Evolutionary conservation across 1,284 basidiomycete genomes (phyloP).

Genomic region (Ustilago trichophora): DNA sequence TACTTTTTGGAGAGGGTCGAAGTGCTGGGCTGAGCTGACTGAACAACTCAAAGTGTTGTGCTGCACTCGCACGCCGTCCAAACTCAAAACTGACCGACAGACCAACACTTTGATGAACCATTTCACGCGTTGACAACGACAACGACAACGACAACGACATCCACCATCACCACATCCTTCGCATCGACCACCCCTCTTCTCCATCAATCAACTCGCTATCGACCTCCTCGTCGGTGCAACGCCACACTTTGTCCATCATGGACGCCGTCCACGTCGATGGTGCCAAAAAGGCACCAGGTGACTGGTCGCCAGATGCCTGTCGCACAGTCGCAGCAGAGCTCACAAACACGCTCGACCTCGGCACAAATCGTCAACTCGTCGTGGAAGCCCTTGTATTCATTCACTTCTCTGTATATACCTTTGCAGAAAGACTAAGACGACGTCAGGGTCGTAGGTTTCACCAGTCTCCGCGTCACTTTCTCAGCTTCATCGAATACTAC

Average conservation of each 20-base stretch:
- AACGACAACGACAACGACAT: no score
- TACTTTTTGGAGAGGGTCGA: no score
- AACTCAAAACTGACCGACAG: not conserved
- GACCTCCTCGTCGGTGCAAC: no score
- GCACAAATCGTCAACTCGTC: conserved; percentile 69
- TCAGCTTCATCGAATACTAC: conserved; percentile 98
- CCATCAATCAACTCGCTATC: no score
- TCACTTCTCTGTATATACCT: conserved; percentile 86
- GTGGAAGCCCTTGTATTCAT: conserved; percentile 93
- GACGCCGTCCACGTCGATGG: conserved; percentile 42
- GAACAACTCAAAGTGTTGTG: no score
- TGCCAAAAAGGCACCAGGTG: conserved; percentile 58
- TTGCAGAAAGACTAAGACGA: conserved; percentile 87
- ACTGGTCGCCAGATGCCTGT: conserved; percentile 66
- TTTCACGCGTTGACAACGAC: no score
- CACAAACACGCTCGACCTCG: conserved; percentile 61
- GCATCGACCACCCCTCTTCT: no score
- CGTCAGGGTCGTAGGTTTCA: conserved; percentile 93
- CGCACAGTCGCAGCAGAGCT: conserved; percentile 63
- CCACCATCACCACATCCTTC: no score
- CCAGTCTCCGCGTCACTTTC: conserved; percentile 96
- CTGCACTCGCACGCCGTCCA: no score
- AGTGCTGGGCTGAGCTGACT: conserved; percentile 6
- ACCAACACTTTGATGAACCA: conserved; percentile 28
- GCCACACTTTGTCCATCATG: conserved; percentile 41